phyloP scores from a whole-genome alignment of 176 grass and related monocot genomes.

The Canna indica region DNA sequence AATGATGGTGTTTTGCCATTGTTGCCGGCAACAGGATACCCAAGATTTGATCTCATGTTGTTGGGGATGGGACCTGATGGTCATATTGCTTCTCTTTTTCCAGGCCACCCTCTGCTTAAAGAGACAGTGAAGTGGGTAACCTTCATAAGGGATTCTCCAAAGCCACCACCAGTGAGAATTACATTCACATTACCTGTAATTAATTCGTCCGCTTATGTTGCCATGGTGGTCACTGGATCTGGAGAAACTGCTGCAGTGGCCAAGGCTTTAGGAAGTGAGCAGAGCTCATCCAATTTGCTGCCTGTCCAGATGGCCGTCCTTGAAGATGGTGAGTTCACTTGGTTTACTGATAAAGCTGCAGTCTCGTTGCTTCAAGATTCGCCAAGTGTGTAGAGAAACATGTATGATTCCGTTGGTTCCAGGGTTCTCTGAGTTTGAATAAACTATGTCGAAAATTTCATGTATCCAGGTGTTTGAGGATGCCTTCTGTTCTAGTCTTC shows the following conservation, averaged over 20 bases:
- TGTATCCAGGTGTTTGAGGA: not conserved
- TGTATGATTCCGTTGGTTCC: not conserved
- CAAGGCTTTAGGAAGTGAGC: constrained; percentile 50
- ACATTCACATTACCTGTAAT: constrained; percentile 92
- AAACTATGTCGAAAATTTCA: not conserved
- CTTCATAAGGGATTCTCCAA: constrained; percentile 87
- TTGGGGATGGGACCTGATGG: constrained; percentile 97
- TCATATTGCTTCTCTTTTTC: constrained; percentile 92
- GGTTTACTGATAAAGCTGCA: constrained; percentile 87
- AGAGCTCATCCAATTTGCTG: constrained; percentile 41
- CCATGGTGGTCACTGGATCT: constrained; percentile 81
- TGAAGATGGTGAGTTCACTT: constrained; percentile 72
- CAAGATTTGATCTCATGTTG: constrained; percentile 78
- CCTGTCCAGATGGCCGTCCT: constrained; percentile 85
- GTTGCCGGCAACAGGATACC: constrained; percentile 47
- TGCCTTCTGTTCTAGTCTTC: too few relatives aligned
- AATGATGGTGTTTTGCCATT: constrained; percentile 43
- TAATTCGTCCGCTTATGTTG: constrained; percentile 72
- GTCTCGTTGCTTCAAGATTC: constrained; percentile 55
- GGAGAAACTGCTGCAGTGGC: constrained; percentile 52
- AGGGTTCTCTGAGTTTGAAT: not conserved
- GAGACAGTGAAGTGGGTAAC: constrained; percentile 75
- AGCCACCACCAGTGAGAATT: constrained; percentile 89
- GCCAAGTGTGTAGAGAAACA: constrained; percentile 4
- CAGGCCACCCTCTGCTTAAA: constrained; percentile 66